Percentiles rank a stretch among this genome's conserved stretches.
Evolutionary conservation across 768 basidiomycete genomes (phyloP).

Genomic region (Mycena olivaceomarginata): DNA sequence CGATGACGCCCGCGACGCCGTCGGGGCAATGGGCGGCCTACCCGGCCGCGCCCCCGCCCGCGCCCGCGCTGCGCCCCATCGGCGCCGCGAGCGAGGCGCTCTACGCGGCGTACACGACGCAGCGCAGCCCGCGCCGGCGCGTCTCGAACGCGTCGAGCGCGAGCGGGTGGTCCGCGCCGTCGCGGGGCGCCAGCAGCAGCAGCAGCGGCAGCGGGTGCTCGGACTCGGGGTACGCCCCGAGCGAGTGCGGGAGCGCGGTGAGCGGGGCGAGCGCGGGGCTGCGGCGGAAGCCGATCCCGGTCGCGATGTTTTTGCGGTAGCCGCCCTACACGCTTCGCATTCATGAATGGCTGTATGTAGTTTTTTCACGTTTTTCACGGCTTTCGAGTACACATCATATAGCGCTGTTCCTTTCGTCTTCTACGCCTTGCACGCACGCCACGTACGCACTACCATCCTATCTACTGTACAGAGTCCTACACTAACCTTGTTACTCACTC

Average conservation of each 20-base stretch:
- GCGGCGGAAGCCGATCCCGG: conserved; percentile 79
- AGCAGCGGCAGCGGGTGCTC: neutral
- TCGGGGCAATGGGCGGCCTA: neutral
- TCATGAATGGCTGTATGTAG: no score
- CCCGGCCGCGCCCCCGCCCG: neutral
- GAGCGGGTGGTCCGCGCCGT: neutral
- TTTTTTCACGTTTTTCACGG: no score
- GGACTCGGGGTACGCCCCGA: neutral
- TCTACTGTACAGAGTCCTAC: no score
- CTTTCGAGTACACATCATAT: no score
- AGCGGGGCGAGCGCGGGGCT: conserved; percentile 66
- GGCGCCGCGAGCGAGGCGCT: neutral
- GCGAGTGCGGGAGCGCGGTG: conserved; percentile 11
- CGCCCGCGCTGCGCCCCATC: no score
- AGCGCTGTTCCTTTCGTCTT: no score
- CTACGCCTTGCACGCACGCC: no score
- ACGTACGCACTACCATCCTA: no score
- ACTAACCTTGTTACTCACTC: no score
- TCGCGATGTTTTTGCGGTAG: conserved; percentile 71
- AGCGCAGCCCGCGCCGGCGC: conserved; percentile 13
- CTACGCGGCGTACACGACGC: conserved; percentile 1
- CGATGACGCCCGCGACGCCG: neutral
- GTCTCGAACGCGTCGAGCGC: neutral
- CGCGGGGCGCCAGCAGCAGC: neutral
- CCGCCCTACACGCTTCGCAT: no score